Evolutionary conservation across 176 grass and related monocot genomes (phyloP).

Genomic region (Musa itinerans): DNA sequence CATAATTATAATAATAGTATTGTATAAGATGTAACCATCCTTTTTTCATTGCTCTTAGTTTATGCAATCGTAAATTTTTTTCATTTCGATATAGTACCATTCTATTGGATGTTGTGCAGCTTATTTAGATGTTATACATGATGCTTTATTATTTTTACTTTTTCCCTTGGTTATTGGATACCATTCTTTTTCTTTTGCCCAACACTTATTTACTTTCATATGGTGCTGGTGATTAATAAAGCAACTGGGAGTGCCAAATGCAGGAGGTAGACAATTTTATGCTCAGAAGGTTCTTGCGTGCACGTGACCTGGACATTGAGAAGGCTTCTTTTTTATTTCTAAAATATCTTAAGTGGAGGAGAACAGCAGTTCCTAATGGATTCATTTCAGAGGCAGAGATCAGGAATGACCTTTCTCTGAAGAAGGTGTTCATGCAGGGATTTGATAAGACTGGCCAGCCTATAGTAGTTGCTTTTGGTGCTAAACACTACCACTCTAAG

Average conservation of each 20-base stretch:
- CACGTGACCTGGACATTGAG: conserved; percentile 33
- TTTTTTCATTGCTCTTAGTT: no score
- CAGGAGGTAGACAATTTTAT: conserved; percentile 53
- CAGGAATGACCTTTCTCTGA: conserved; percentile 37
- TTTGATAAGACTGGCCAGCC: conserved; percentile 39
- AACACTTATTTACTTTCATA: not conserved
- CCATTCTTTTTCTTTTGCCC: not conserved
- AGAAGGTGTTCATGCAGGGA: conserved; percentile 48
- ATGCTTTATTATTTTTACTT: no score
- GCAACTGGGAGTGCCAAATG: not conserved
- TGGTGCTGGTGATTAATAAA: not conserved
- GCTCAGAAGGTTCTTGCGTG: conserved; percentile 53
- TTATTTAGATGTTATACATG: no score
- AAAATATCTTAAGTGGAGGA: conserved; percentile 68
- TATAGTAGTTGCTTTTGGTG: conserved; percentile 31
- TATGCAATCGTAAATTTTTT: no score
- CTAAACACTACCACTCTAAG: conserved; percentile 28
- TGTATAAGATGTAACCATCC: no score
- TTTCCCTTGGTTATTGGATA: not conserved
- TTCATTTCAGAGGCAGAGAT: conserved; percentile 35
- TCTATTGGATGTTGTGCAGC: no score
- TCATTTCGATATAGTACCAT: no score
- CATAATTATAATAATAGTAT: no score
- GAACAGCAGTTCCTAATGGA: conserved; percentile 32
- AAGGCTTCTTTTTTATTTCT: conserved; percentile 53